Conservation (phyloP, 106 monocot species). For the Gastrodia elata region DNA sequence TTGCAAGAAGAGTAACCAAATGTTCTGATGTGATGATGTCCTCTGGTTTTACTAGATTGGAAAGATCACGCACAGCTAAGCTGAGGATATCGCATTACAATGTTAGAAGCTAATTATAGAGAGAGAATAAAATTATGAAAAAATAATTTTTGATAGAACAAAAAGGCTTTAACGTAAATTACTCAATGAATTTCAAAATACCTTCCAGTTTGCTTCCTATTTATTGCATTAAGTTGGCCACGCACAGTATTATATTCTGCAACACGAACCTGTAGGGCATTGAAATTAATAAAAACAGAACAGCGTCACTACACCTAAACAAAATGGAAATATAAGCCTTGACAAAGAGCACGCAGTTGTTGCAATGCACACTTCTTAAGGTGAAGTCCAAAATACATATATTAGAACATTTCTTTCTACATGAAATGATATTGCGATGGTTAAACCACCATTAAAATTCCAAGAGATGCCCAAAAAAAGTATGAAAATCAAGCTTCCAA, state of each 20-base stretch:
- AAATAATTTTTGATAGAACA: background rate
- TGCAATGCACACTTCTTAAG: background rate
- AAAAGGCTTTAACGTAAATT: background rate
- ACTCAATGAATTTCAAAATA: constrained; percentile 10
- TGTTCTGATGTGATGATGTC: constrained; percentile 92
- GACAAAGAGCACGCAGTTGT: background rate
- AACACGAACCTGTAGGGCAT: constrained; percentile 51
- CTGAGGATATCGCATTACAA: constrained; percentile 18
- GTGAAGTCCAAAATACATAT: background rate
- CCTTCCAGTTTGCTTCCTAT: constrained; percentile 97
- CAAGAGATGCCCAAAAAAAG: background rate
- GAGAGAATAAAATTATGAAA: background rate
- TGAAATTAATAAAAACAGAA: background rate
- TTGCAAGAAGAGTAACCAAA: constrained; percentile 83
- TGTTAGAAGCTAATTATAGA: constrained; percentile 7
- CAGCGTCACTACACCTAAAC: background rate
- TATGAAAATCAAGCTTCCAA: background rate
- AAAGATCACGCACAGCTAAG: constrained; percentile 90
- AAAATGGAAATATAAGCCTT: background rate
- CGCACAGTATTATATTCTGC: constrained; percentile 87
- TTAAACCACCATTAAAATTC: background rate
- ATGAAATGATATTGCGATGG: background rate
- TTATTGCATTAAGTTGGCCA: constrained; percentile 94
- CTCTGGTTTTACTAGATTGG: constrained; percentile 79
- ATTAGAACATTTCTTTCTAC: background rate